Evolutionary conservation across 768 basidiomycete species (phyloP), one percentile per base, ranked within the genome.

Genomic region (Tylopilus felleus): DNA sequence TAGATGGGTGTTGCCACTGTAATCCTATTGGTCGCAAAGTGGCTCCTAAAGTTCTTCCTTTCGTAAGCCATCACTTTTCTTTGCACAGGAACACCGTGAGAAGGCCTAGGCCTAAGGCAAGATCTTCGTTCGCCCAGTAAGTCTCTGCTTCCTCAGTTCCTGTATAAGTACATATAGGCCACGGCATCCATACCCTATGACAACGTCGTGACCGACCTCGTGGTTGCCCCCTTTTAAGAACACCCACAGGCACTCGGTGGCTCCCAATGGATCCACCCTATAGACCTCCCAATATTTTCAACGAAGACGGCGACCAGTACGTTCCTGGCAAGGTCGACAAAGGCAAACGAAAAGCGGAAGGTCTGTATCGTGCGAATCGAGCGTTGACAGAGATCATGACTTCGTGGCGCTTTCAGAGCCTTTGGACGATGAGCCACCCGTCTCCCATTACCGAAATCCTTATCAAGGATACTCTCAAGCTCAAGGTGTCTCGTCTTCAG

Each of bases 261-360:
- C 38, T 39, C 43, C 9, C 52, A 39, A 65, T 65, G 63, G 28
- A 60, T 10, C 19, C 40, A 38, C 5, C 28, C 13, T 22, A 39
- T 8, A 53, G 33, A 52, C 61, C 61, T 17, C 64, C 58, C 23
- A 39, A 56, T 10, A 8, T 60, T 21, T 66, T 65, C 13, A 1
- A 2, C 4, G 7, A 38, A 4, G 23, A 47, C 14, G 38, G 38
- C 19, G 21, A 52, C 13, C 16, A 0, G 23, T 23, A 45, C 22
- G 10, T 43, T 56, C 35, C 64, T 16, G 47, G 17, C 9, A 53
- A 21, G 23, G 9, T 49, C 17, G 63, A 64, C 44, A 64, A 64
- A 36, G 64, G 64, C 17, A 36, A 64, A 39, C 49, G 16, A 50
- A 64, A 56, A 40, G 64, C 58, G 0, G 49, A 60, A 28, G 64